Evolutionary conservation across 208 protist genomes (phyloP), one percentile per base, ranked within the genome.

Genomic region (Wallacemonas rigidus): DNA sequence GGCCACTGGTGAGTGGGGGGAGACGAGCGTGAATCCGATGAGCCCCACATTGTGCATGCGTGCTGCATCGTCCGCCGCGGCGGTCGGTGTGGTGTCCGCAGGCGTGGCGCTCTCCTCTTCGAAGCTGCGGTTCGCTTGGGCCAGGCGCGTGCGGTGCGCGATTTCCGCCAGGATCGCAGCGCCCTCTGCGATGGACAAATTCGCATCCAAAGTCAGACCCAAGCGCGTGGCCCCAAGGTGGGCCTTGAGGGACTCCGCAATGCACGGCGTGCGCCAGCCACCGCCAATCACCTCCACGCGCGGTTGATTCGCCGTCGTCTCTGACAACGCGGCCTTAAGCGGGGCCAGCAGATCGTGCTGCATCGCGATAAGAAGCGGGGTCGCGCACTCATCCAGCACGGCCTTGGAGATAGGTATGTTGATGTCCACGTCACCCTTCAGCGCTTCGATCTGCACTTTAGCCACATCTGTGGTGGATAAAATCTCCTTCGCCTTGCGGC

Each of bases 221-320:
- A 89, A 69, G 15, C 82, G 80, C 12, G 65, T 55, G 35, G 84
- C 73, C 26, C 67, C 69, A 39, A 94, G 75, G 7, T 75, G 71
- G 40, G 73, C 55, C 70, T 84, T 86, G 67, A 94, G 81, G 17
- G 74, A 36, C 54, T 81, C 80, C 40, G 60, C 56, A 26, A 94
- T 68, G 47, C 71, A 89, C n/a, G 79, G 71, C 8, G 80, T 82
- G 56, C 89, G 82, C 89, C 89, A 94, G 67, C 89, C 86, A 17
- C 85, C 86, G 39, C 89, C 89, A 50, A 94, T 84, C 55, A 87
- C 82, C 79, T 94, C 89, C 5, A 94, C 82, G 35, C 84, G 82
- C 26, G 76, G 67, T 15, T 73, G 71, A 54, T 11, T 68, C 69
- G 36, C 71, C 77, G 41, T 47, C 56, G 14, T n/a, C 67, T 26